Conservation (phyloP, 1,284 basidiomycete genomes). For the Tilletiopsis washingtonensis region DNA sequence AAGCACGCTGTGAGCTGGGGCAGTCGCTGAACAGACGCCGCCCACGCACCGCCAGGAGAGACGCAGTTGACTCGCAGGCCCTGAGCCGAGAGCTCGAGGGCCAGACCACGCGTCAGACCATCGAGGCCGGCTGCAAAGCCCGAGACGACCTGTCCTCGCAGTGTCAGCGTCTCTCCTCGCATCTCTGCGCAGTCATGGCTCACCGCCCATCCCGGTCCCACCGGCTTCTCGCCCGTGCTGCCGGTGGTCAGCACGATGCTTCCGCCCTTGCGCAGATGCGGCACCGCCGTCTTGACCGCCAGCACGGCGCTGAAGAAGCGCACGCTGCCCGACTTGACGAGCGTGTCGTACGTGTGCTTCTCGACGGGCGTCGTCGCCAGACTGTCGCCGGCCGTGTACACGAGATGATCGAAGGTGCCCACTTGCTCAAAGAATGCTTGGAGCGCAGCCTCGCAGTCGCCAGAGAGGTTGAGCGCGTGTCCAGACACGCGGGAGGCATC, state of each 20-base stretch:
- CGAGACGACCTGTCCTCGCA: neutral
- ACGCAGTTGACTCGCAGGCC: conserved; percentile 21
- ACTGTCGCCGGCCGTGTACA: conserved; percentile 20
- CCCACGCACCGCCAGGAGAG: conserved; percentile 5
- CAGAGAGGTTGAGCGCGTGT: conserved; percentile 11
- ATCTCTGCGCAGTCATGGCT: neutral
- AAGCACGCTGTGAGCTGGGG: too few species aligned
- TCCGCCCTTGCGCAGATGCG: conserved; percentile 3
- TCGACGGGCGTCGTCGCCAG: conserved; percentile 6
- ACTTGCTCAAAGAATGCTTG: conserved; percentile 13
- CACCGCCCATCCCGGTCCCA: conserved; percentile 6
- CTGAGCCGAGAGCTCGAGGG: conserved; percentile 13
- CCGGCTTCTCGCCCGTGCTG: conserved; percentile 11
- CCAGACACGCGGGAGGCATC: conserved; percentile 14
- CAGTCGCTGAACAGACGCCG: neutral
- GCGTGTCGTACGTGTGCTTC: conserved; percentile 10
- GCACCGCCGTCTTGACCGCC: conserved; percentile 13
- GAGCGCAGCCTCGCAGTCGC: conserved; percentile 5
- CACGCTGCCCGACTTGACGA: conserved; percentile 10
- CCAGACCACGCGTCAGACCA: conserved; percentile 13
- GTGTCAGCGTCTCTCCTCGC: neutral
- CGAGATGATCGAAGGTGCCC: conserved; percentile 19
- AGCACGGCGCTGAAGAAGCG: conserved; percentile 15
- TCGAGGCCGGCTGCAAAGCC: conserved; percentile 8
- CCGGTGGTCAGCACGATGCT: conserved; percentile 19